phyloP scores from a whole-genome alignment of 73 alveolate genomes.

The Breviolum minutum region DNA sequence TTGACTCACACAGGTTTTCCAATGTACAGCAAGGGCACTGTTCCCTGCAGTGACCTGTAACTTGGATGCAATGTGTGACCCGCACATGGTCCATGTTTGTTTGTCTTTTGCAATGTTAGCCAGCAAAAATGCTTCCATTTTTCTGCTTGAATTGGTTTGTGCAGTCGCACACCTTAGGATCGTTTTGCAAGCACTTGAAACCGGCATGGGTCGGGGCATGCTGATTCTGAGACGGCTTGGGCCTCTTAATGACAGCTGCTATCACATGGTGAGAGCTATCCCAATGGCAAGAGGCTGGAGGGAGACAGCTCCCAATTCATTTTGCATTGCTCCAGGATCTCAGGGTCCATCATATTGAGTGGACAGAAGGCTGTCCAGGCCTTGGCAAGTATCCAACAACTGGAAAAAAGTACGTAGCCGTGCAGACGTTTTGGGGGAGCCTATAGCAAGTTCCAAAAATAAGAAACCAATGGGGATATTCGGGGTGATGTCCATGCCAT shows the following conservation, averaged over 20 bases:
- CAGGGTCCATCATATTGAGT: background rate
- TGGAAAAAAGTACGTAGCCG: background rate
- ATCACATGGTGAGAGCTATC: background rate
- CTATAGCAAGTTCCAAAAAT: background rate
- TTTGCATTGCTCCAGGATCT: background rate
- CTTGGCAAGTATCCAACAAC: background rate
- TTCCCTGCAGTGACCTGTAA: background rate
- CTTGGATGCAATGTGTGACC: background rate
- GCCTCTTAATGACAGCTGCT: constrained; percentile 53
- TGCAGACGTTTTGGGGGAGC: background rate
- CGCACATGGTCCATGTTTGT: no score
- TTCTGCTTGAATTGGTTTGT: background rate
- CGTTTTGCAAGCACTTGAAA: background rate
- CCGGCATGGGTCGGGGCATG: constrained; percentile 72
- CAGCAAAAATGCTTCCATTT: background rate
- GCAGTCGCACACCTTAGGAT: background rate
- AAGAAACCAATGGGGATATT: background rate
- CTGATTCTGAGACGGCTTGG: constrained; percentile 58
- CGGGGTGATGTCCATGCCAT: no score
- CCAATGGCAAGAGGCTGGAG: constrained; percentile 6
- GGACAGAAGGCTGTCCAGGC: constrained; percentile 29
- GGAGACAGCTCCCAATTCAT: constrained; percentile 4
- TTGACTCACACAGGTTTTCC: background rate
- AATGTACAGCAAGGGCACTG: constrained; percentile 13
- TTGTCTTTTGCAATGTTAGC: no score